Base-by-base conservation (phyloP, 352 stramenopile genomes). In the Globisporangium acanthophoron region DNA sequence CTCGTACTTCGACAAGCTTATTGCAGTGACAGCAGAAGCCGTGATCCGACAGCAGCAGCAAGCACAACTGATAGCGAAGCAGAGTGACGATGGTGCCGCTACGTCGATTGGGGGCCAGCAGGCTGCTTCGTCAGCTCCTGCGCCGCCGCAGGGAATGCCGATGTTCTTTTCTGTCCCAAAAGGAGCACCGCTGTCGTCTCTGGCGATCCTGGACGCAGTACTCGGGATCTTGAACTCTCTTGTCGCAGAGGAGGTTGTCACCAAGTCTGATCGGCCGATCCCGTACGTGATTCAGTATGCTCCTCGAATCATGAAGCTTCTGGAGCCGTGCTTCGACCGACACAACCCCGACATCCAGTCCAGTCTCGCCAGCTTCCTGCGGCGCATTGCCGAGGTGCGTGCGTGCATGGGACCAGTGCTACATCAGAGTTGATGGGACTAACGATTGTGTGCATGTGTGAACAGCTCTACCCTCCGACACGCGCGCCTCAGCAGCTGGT, bases 1-100 rank as follows among this genome's bases (percentile, higher is more conserved):
- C 63, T 94, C 84, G 41, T 94, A 95, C 66, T 94, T 96, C 65
- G 82, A 96, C 64, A 96, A 96, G 53, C 67, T 96, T n/a, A 93
- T 96, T 31, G 86, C 86, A 27, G 86, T 96, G 20, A 96, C 86
- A 24, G 86, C 86, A 3, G 86, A 96, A 43, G 80, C 81, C 3
- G 78, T 93, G 8, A 84, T 96, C 66, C 77, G 86, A 7, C 85
- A 93, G 33, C 78, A 91, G 39, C 78, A 88, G 61, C 77, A 87
- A 53, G 59, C 56, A 44, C 64, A 56, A 46, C 16, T 59, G 15
- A 44, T 44, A 11, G 44, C n/a, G 29, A 73, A 58, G 29, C 60
- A 61, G n/a, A n/a, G 13, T 1, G 56, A 62, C 13, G 48, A 46
- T 46, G 39, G 16, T n/a, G 35, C 49, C 5, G 33, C 37, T 24